phyloP scores from a whole-genome alignment of 1,284 basidiomycete genomes.

The Cryptococcus deneoformans region DNA sequence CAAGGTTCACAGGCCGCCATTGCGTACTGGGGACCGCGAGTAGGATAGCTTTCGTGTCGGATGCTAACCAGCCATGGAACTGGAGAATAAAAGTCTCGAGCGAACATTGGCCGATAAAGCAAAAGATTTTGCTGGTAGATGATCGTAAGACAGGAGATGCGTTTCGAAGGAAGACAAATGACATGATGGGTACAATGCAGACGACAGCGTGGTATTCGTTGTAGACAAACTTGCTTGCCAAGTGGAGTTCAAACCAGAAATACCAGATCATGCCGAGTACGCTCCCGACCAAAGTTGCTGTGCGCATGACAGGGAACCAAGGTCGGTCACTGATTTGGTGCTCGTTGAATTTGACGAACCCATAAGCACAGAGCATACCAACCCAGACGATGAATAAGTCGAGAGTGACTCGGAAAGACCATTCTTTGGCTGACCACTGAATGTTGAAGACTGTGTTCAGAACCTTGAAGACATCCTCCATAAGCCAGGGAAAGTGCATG shows the following conservation, averaged over 20 bases:
- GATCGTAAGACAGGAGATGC: conserved; percentile 68
- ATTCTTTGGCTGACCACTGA: conserved; percentile 77
- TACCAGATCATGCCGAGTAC: conserved; percentile 65
- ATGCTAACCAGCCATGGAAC: conserved; percentile 84
- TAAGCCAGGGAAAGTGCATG: conserved; percentile 62
- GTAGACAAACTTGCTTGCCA: conserved; percentile 76
- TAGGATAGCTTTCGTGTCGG: conserved; percentile 79
- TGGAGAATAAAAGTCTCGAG: conserved; percentile 85
- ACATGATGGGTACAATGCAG: conserved; percentile 73
- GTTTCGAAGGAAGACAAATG: conserved; percentile 72
- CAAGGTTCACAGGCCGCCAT: conserved; percentile 70
- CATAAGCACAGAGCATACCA: conserved; percentile 75
- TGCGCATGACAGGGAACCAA: conserved; percentile 60
- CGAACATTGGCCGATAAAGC: conserved; percentile 76
- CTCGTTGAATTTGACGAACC: conserved; percentile 72
- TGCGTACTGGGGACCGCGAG: conserved; percentile 70
- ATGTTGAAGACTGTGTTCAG: conserved; percentile 67
- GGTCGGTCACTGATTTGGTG: conserved; percentile 65
- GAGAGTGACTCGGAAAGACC: conserved; percentile 79
- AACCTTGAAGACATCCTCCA: conserved; percentile 63
- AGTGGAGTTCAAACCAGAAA: conserved; percentile 72
- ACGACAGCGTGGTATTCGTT: conserved; percentile 80
- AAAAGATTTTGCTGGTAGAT: conserved; percentile 65
- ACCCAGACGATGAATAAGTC: conserved; percentile 84
- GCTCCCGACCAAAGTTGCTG: conserved; percentile 55